These are phyloP conservation scores for Amanita inopinata DNA, from an alignment of 768 basidiomycete species.

Conservation along the genomic window DNA sequence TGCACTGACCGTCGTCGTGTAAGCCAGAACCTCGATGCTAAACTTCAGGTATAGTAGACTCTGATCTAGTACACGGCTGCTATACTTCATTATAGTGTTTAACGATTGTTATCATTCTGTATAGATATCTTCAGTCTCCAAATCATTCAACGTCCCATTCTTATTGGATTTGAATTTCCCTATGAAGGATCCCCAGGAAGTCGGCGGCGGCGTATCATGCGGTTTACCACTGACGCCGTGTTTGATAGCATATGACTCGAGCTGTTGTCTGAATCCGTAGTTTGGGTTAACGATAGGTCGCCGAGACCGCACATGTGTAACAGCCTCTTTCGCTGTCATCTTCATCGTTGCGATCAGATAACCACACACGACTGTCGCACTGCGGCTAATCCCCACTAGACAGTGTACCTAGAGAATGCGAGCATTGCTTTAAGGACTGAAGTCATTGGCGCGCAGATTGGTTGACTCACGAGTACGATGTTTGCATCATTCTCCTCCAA, in stretches of 20 bases:
- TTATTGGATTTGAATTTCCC: too few relatives aligned
- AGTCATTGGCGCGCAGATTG: neutral
- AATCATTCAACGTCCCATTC: too few relatives aligned
- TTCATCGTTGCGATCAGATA: slow-evolving; percentile 49
- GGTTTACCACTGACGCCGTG: slow-evolving; percentile 15
- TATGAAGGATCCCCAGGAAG: neutral
- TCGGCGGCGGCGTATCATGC: slow-evolving; percentile 5
- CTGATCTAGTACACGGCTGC: too few relatives aligned
- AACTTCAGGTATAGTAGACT: too few relatives aligned
- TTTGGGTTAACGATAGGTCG: slow-evolving; percentile 60
- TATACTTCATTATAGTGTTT: too few relatives aligned
- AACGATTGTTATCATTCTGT: too few relatives aligned
- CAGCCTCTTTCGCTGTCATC: slow-evolving; percentile 44
- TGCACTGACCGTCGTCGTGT: too few relatives aligned
- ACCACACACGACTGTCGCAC: slow-evolving; percentile 67
- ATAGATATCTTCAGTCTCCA: too few relatives aligned
- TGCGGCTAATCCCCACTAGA: slow-evolving; percentile 64
- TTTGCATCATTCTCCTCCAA: slow-evolving; percentile 31
- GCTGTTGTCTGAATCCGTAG: slow-evolving; percentile 54
- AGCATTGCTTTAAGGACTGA: neutral
- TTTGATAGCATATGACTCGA: slow-evolving; percentile 27
- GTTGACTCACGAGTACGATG: slow-evolving; percentile 40
- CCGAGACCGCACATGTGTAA: slow-evolving; percentile 43
- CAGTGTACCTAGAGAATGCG: slow-evolving; percentile 65
- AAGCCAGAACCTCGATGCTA: too few relatives aligned